Base-by-base conservation (phyloP, 441 rosid genomes). In the Hura crepitans region DNA sequence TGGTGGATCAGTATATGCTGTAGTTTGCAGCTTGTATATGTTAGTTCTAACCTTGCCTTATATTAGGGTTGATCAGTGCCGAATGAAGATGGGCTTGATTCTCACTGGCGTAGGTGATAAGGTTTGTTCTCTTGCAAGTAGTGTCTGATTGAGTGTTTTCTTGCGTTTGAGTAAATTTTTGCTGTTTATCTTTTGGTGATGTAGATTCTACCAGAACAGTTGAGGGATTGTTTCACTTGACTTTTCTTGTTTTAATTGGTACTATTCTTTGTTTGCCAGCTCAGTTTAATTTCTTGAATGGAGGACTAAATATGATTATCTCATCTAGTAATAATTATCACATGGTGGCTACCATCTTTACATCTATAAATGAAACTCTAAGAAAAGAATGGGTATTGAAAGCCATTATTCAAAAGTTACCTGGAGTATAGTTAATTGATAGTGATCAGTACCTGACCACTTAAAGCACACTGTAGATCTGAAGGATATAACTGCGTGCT, bases 71-170 rank as follows among this genome's bases (percentile, higher is more conserved):
- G 83, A 85, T 73, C 93, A 86, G 76, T 91, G 97, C 81, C 87
- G 89, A 30, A 87, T 89, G 93, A 91, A 83, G 83, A 84, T 83
- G 77, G 91, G 94, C 66, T 81, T 81, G 81, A 74, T 91, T 72
- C 90, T 93, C 66, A 87, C 97, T 61, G 98, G 97, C 82, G 96
- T 87, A 0, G 97, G 96, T 73, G 96, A 93, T 74, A 88, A 85
- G 98, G 97, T 91, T 75, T 62, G 75, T 35, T n/a, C n/a, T n/a
- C n/a, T n/a, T n/a, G n/a, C n/a, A 22, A 15, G 4, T 31, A 33
- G 22, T 4, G 8, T 50, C 12, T 23, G 31, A 43, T 28, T 8
- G 6, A 18, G 59, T 49, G 23, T 30, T 10, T 15, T 25, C 17
- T 20, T 20, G 13, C 12, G 50, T 15, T 45, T 20, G 13, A 66